Evolutionary conservation across 169 alveolate species (phyloP).

Genomic region (Pseudocohnilembus persalinus): DNA sequence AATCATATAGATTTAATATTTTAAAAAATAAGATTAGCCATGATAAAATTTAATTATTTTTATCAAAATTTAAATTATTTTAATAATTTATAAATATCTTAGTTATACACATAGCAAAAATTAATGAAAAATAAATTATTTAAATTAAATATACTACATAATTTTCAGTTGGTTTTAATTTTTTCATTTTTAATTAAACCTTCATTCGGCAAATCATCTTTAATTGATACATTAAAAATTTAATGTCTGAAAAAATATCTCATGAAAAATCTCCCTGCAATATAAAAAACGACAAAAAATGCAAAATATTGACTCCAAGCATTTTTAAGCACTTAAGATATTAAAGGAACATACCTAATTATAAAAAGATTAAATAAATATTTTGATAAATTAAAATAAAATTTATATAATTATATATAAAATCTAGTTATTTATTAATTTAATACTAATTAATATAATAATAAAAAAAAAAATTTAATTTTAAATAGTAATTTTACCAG

Average conservation of each 20-base stretch:
- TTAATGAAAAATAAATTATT: background rate
- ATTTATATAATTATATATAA: no score
- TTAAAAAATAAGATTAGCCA: background rate
- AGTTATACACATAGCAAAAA: background rate
- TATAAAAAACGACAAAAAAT: no score
- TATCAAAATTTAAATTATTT: no score
- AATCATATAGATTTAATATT: background rate
- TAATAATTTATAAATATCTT: no score
- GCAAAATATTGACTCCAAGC: background rate
- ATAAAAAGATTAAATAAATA: no score
- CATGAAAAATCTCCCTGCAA: background rate
- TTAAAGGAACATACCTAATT: background rate
- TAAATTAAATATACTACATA: no score
- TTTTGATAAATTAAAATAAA: no score
- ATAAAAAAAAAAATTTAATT: no score
- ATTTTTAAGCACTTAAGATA: background rate
- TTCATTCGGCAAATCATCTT: background rate
- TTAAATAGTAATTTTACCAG: background rate
- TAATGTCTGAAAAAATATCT: background rate
- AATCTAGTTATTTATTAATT: no score
- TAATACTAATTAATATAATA: no score
- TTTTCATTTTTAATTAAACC: background rate
- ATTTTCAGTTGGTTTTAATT: background rate
- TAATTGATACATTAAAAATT: background rate
- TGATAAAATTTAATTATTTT: background rate